A percentile compares a stretch with the other conserved stretches of the same genome.
phyloP scores from a whole-genome alignment of 1,139 yeast genomes.

The Candida anutae region DNA sequence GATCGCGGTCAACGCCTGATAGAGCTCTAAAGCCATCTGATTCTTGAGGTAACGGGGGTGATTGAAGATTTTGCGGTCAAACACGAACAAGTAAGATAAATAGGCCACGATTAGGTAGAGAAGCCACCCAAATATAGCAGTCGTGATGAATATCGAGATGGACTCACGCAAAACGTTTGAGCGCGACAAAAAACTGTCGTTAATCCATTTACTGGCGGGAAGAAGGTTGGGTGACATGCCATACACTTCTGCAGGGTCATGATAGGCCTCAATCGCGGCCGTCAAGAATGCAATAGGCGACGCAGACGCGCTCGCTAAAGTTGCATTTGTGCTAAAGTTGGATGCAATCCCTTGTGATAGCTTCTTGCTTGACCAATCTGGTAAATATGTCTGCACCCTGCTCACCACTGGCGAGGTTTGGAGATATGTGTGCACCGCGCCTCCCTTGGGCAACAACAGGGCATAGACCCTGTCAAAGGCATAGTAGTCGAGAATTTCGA shows the following conservation, averaged over 20 bases:
- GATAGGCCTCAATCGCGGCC: slow-evolving; percentile 17
- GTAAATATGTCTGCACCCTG: slow-evolving; percentile 2
- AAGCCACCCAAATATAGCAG: slow-evolving; percentile 78
- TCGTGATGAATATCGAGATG: slow-evolving; percentile 59
- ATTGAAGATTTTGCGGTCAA: slow-evolving; percentile 83
- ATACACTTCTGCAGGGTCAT: slow-evolving; percentile 30
- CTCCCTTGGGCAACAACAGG: slow-evolving; percentile 26
- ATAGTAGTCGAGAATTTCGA: slow-evolving; percentile 69
- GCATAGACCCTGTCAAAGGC: slow-evolving; percentile 71
- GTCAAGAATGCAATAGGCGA: slow-evolving; percentile 12
- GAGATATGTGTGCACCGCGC: slow-evolving; percentile 14
- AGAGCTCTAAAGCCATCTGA: slow-evolving; percentile 78
- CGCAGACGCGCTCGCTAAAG: slow-evolving; percentile 10
- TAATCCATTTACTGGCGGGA: slow-evolving; percentile 44
- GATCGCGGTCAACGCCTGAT: slow-evolving; percentile 70
- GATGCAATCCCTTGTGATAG: slow-evolving; percentile 1
- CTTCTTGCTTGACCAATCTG: neutral
- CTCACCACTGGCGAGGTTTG: slow-evolving; percentile 6
- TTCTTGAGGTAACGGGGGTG: slow-evolving; percentile 94
- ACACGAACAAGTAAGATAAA: slow-evolving; percentile 65
- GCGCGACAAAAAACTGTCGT: slow-evolving; percentile 61
- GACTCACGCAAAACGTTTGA: slow-evolving; percentile 66
- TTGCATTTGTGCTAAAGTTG: slow-evolving; percentile 1
- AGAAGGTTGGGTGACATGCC: slow-evolving; percentile 28
- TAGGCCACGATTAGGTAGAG: slow-evolving; percentile 73